Conservation (phyloP, 306 rosid species). For the Nissolia schottii region DNA sequence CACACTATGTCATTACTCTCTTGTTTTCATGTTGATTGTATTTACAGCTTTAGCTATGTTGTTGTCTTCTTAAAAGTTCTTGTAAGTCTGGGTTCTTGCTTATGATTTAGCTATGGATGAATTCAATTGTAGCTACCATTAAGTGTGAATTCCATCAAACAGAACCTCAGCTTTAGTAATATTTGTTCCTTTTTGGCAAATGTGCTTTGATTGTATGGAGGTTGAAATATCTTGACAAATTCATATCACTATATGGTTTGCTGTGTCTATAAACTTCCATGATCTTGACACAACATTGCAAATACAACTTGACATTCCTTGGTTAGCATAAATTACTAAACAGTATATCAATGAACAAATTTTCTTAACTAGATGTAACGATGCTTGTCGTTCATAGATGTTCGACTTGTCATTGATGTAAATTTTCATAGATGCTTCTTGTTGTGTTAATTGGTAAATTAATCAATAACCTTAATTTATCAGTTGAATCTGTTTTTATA, state of each 20-base stretch:
- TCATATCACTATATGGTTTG: background rate
- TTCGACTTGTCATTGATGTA: background rate
- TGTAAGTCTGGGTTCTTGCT: background rate
- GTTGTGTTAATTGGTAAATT: background rate
- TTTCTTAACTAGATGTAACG: background rate
- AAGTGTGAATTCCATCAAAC: background rate
- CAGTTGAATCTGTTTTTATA: background rate
- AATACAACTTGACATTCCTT: background rate
- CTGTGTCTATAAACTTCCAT: background rate
- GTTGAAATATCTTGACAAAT: background rate
- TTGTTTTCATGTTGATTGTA: background rate
- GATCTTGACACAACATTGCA: background rate
- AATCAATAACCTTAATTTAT: background rate
- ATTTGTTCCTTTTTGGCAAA: conserved; percentile 11
- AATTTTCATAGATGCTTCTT: background rate
- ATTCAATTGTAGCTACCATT: background rate
- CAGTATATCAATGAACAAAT: background rate
- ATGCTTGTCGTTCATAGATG: background rate
- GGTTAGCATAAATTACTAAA: background rate
- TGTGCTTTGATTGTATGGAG: background rate
- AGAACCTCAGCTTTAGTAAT: background rate
- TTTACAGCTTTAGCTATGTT: conserved; percentile 17
- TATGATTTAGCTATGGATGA: background rate
- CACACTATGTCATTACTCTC: background rate
- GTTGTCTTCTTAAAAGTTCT: background rate